Base-by-base conservation (phyloP, 371 early-diverging fungal genomes). In the Mucor lusitanicus region DNA sequence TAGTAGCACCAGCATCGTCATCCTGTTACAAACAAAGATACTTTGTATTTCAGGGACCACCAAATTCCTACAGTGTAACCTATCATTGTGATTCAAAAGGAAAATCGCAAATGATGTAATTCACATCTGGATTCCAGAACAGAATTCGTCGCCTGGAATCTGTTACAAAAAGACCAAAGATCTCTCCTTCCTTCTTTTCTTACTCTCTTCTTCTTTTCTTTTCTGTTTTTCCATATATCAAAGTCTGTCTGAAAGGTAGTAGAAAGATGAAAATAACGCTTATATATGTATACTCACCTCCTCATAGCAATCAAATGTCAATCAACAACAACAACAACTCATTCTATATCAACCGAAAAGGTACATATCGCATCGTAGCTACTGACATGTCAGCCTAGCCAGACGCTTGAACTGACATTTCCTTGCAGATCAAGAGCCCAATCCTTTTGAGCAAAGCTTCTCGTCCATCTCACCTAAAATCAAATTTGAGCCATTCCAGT, bases 391-490 rank as follows among this genome's bases (percentile, higher is more conserved):
- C 33, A 37, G 37, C 8, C 37, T 30, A 6, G n/a, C n/a, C 9
- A 9, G 13, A 37, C 13, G 37, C 37, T 13, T 37, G 13, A 37
- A 37, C 37, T 37, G 37, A 37, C 37, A 37, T 13, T 37, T 37
- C 13, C 2, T 37, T 4, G 27, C 91, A 62, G 89, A 90, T 68
- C 80, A 87, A 65, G 95, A 94, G 65, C 92, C 92, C 13, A 94
- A 94, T 80, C 95, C 93, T 15, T 94, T 94, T 67, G 95, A 93
- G 67, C 88, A 91, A 70, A 91, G 91, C 64, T 94, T 94, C 68
- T 88, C 90, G 6, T 72, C 84, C 19, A 73, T 53, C 11, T 35
- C 53, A 12, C 17, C 46, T 6, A 19, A 48, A 53, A 28, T 21
- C 21, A n/a, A 44, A 27, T 13, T 40, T 40, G 40, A 9, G 13